Evolutionary conservation across 148 eudicot genomes (phyloP).

Genomic region (Camellia granthamiana): DNA sequence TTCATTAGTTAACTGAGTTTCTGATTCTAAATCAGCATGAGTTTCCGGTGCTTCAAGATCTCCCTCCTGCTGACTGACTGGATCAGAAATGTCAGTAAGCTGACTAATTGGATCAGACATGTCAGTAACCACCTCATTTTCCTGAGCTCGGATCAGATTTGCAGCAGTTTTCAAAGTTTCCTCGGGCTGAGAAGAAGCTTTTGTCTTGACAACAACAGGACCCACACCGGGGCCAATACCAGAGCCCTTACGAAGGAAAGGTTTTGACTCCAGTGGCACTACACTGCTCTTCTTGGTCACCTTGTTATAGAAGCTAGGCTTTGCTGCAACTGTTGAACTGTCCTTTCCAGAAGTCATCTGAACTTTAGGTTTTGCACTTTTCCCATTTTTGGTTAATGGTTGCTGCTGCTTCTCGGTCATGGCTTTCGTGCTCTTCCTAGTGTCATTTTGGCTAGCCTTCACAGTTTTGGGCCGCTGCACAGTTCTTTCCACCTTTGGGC

Average conservation of each 20-base stretch:
- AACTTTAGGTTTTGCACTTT: slow-evolving; percentile 44
- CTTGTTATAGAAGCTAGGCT: slow-evolving; percentile 63
- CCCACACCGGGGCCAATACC: slow-evolving; percentile 36
- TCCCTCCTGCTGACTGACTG: slow-evolving; percentile 23
- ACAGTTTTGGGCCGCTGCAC: slow-evolving; percentile 43
- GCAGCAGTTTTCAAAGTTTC: slow-evolving; percentile 34
- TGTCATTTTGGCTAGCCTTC: slow-evolving; percentile 43
- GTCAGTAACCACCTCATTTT: slow-evolving; percentile 27
- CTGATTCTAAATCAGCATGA: slow-evolving; percentile 28
- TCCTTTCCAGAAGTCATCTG: slow-evolving; percentile 41
- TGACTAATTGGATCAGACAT: slow-evolving; percentile 29
- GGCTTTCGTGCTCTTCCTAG: slow-evolving; percentile 39
- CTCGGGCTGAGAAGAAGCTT: slow-evolving; percentile 34
- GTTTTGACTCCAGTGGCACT: slow-evolving; percentile 89
- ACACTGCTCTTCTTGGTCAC: slow-evolving; percentile 88
- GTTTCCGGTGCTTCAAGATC: slow-evolving; percentile 24
- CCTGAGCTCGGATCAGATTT: slow-evolving; percentile 32
- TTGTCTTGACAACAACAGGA: slow-evolving; percentile 39
- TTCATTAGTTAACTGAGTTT: slow-evolving; percentile 24
- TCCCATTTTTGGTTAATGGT: slow-evolving; percentile 35
- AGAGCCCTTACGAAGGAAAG: slow-evolving; percentile 65
- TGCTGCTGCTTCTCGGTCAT: slow-evolving; percentile 48
- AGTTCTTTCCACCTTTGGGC: slow-evolving; percentile 56
- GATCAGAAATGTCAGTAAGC: slow-evolving; percentile 31
- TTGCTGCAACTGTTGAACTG: slow-evolving; percentile 37